Conservation (phyloP, 805 yeast genomes). For the Ogataea neopini region DNA sequence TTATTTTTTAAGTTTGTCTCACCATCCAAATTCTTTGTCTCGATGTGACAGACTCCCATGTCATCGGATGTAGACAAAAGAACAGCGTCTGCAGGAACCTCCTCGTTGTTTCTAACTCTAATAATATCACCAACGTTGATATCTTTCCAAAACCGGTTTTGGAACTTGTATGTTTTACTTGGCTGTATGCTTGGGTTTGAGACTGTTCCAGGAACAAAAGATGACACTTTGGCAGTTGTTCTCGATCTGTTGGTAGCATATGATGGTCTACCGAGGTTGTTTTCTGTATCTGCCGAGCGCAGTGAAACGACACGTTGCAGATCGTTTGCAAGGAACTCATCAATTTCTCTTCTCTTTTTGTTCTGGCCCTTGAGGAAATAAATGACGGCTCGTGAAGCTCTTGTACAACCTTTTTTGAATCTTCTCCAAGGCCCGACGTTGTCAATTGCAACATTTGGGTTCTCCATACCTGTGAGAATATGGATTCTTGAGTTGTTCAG, state of each 20-base stretch:
- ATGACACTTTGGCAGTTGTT: constrained; percentile 21
- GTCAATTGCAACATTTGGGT: constrained; percentile 58
- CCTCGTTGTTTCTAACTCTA: constrained; percentile 71
- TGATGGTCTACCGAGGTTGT: constrained; percentile 12
- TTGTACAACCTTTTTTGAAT: constrained; percentile 58
- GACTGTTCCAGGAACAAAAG: constrained; percentile 32
- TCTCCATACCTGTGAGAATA: constrained; percentile 51
- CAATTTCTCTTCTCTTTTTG: constrained; percentile 7
- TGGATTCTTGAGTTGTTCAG: constrained; percentile 67
- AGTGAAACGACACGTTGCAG: constrained; percentile 16
- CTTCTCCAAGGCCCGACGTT: constrained; percentile 64
- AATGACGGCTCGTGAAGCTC: constrained; percentile 22
- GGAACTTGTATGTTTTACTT: constrained; percentile 35
- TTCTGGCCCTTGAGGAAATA: constrained; percentile 14
- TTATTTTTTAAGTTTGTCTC: constrained; percentile 73
- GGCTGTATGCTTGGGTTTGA: constrained; percentile 35
- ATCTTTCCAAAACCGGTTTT: constrained; percentile 56
- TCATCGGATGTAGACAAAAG: constrained; percentile 64
- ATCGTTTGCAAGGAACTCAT: constrained; percentile 7
- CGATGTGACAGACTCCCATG: constrained; percentile 68
- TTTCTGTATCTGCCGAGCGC: constrained; percentile 15
- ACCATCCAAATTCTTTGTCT: constrained; percentile 71
- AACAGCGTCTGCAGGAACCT: constrained; percentile 75
- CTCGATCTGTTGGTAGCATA: constrained; percentile 19
- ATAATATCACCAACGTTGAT: constrained; percentile 73